Evolutionary conservation across 768 basidiomycete genomes (phyloP).

Genomic region (Boletus eberwhitei): DNA sequence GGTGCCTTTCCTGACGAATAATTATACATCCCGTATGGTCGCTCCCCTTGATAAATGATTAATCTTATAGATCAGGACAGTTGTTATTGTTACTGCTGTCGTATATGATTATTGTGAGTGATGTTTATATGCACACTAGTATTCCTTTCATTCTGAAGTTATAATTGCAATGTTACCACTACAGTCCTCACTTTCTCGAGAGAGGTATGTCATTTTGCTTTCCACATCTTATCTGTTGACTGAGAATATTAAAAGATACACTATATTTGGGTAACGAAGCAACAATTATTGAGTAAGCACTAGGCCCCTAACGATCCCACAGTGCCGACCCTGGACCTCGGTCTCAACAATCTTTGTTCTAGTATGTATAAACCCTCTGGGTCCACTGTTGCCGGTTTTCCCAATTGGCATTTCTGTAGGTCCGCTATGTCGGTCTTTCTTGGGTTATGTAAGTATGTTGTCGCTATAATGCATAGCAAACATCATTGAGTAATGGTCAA

Average conservation of each 20-base stretch:
- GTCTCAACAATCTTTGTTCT: not conserved
- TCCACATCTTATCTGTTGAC: not conserved
- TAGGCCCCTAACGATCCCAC: not conserved
- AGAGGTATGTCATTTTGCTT: not conserved
- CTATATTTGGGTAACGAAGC: conserved; percentile 9
- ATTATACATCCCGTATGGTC: not conserved
- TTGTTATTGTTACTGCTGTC: not conserved
- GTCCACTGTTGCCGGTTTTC: too few relatives aligned
- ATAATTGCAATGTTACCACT: not conserved
- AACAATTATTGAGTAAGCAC: too few relatives aligned
- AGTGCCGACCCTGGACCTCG: conserved; percentile 3
- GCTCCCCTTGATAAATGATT: not conserved
- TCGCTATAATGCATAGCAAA: too few relatives aligned
- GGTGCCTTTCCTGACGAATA: too few relatives aligned
- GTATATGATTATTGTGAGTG: conserved; percentile 12
- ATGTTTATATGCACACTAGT: not conserved
- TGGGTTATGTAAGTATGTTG: not conserved
- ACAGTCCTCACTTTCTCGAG: conserved; percentile 6
- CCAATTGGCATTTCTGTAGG: not conserved
- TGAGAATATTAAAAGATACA: not conserved
- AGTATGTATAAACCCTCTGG: not conserved
- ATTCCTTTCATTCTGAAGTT: not conserved
- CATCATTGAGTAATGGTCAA: not conserved
- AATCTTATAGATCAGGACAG: not conserved
- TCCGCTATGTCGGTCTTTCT: not conserved